phyloP scores from a whole-genome alignment of 768 basidiomycete genomes.

The Kwoniella botswanensis region DNA sequence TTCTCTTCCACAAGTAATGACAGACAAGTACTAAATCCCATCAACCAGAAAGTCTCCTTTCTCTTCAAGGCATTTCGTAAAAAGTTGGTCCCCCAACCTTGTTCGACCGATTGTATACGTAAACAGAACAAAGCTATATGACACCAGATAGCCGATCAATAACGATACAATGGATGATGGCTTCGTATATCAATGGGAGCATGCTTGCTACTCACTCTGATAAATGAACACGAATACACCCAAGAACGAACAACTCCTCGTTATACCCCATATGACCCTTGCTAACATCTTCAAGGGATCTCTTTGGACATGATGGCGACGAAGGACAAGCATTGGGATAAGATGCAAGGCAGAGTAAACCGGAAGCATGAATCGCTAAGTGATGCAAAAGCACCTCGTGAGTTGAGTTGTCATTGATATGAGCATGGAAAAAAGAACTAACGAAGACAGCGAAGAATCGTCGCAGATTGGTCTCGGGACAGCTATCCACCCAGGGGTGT shows the following conservation, averaged over 20 bases:
- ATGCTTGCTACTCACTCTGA: slow-evolving; percentile 66
- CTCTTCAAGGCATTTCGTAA: slow-evolving; percentile 68
- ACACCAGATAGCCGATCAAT: background rate
- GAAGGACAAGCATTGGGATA: slow-evolving; percentile 83
- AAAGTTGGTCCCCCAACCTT: slow-evolving; percentile 47
- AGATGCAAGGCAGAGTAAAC: slow-evolving; percentile 87
- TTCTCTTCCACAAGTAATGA: slow-evolving; percentile 85
- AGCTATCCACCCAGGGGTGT: slow-evolving; percentile 75
- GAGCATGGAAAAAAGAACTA: slow-evolving; percentile 62
- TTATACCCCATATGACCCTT: slow-evolving; percentile 71
- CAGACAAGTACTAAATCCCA: slow-evolving; percentile 75
- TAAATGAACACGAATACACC: slow-evolving; percentile 80
- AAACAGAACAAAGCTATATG: slow-evolving; percentile 39
- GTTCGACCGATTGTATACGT: slow-evolving; percentile 39
- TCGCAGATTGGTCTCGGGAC: slow-evolving; percentile 66
- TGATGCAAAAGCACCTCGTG: background rate
- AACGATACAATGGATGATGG: background rate
- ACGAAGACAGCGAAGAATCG: slow-evolving; percentile 81
- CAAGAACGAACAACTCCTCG: slow-evolving; percentile 84
- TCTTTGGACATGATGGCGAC: slow-evolving; percentile 68
- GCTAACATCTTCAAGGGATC: slow-evolving; percentile 72
- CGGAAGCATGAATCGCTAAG: slow-evolving; percentile 58
- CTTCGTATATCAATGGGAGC: background rate
- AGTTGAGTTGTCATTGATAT: background rate
- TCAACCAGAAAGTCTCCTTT: slow-evolving; percentile 73